These are phyloP conservation scores for Linnemannia zychae DNA, from an alignment of 192 early-diverging fungal genomes.

Conservation along the genomic window DNA sequence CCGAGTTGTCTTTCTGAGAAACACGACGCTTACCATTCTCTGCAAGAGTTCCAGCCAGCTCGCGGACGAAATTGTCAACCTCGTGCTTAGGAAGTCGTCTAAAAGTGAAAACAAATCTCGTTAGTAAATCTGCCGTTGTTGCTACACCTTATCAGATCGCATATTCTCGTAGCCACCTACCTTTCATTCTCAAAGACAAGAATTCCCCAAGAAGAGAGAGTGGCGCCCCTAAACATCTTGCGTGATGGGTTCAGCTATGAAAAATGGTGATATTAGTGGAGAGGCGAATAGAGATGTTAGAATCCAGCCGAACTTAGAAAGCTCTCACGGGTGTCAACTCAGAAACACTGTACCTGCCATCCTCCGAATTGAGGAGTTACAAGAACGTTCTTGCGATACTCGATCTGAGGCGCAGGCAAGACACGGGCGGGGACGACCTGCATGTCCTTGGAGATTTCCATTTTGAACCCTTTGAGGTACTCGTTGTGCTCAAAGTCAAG, in stretches of 20 bases:
- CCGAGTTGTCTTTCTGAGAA: no score
- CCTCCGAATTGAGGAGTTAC: conserved; percentile 13
- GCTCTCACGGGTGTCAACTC: no score
- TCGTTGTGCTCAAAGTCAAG: conserved; percentile 71
- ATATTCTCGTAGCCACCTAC: conserved; percentile 12
- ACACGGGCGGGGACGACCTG: conserved; percentile 79
- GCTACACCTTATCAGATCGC: conserved; percentile 49
- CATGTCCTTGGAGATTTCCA: conserved; percentile 72
- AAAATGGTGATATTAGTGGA: conserved; percentile 47
- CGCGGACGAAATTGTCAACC: conserved; percentile 74
- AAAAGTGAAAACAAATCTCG: conserved; percentile 19
- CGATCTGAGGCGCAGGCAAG: conserved; percentile 76
- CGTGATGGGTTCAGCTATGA: conserved; percentile 81
- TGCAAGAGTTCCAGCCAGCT: conserved; percentile 72
- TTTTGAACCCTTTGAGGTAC: conserved; percentile 74
- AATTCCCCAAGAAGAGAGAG: conserved; percentile 77
- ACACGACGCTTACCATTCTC: conserved; percentile 62
- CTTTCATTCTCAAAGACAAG: conserved; percentile 71
- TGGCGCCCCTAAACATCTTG: conserved; percentile 74
- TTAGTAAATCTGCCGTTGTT: neutral
- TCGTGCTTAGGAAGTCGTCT: conserved; percentile 27
- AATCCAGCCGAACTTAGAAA: no score
- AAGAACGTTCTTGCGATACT: conserved; percentile 40
- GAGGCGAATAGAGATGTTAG: neutral
- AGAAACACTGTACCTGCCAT: conserved; percentile 26